Percentiles rank a stretch among this genome's conserved stretches.
These are phyloP conservation scores for Lojkania enalia DNA, from an alignment of 2,329 filamentous ascomycete species.

Conservation along the genomic window DNA sequence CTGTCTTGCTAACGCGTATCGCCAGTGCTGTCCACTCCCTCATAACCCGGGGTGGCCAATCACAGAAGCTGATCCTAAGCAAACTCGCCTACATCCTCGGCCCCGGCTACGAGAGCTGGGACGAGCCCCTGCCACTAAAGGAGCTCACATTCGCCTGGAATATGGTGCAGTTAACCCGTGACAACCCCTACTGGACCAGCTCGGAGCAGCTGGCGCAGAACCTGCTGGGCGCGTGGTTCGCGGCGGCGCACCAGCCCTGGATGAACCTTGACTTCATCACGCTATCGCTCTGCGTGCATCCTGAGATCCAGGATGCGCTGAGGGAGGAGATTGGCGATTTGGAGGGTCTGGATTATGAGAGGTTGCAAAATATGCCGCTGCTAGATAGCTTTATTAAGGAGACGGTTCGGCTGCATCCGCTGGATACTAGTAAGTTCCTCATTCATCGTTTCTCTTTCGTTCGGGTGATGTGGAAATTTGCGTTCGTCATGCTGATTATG, in stretches of 20 bases:
- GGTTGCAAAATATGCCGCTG: conserved; percentile 11
- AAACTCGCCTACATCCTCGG: conserved; percentile 10
- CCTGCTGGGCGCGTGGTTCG: conserved; percentile 22
- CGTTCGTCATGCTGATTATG: too few relatives aligned
- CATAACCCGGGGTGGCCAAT: conserved; percentile 10
- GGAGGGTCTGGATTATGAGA: conserved; percentile 6
- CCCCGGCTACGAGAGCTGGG: conserved; percentile 4
- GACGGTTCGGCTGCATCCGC: conserved; percentile 17
- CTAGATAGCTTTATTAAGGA: conserved; percentile 26
- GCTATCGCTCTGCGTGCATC: conserved; percentile 16
- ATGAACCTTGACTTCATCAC: conserved; percentile 25
- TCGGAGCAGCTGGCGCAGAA: conserved; percentile 11
- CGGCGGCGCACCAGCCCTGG: conserved; percentile 24
- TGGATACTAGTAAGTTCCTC: conserved; percentile 16
- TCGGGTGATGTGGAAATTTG: too few relatives aligned
- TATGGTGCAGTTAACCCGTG: conserved; percentile 12
- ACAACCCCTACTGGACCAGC: conserved; percentile 17
- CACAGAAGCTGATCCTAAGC: conserved; percentile 4
- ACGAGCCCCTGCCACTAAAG: conserved; percentile 2
- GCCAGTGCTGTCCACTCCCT: conserved; percentile 8
- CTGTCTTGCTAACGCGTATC: not conserved
- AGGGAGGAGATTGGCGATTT: conserved; percentile 12
- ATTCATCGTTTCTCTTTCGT: too few relatives aligned
- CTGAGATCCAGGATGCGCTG: conserved; percentile 12
- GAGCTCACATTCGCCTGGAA: conserved; percentile 16